Conservation (phyloP, 192 early-diverging fungal genomes). For the Coemansia sp. region DNA sequence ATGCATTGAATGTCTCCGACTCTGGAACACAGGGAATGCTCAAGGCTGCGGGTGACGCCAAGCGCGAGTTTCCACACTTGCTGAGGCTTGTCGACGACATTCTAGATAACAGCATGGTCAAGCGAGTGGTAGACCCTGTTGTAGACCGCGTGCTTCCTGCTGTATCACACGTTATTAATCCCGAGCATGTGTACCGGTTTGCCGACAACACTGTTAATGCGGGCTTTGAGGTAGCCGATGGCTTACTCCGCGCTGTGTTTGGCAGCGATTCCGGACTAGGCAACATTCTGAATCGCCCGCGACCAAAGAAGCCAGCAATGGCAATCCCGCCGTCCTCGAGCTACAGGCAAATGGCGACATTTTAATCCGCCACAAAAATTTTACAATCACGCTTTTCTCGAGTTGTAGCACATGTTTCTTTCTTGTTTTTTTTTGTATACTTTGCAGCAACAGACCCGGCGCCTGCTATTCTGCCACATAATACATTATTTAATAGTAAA, state of each 20-base stretch:
- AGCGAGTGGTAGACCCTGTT: slow-evolving; percentile 50
- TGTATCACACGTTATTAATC: slow-evolving; percentile 48
- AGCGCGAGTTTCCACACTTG: slow-evolving; percentile 53
- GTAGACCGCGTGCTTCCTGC: slow-evolving; percentile 53
- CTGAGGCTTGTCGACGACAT: slow-evolving; percentile 52
- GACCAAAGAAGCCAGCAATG: slow-evolving; percentile 54
- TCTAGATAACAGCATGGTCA: slow-evolving; percentile 44
- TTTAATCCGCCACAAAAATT: not conserved
- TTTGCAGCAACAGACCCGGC: slow-evolving; percentile 2
- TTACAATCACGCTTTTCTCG: not conserved
- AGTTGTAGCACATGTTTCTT: not conserved
- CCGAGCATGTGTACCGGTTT: slow-evolving; percentile 50
- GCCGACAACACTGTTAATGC: slow-evolving; percentile 55
- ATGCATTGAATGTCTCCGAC: slow-evolving; percentile 51
- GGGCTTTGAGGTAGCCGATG: slow-evolving; percentile 52
- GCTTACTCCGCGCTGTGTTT: slow-evolving; percentile 53
- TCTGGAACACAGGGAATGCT: slow-evolving; percentile 53
- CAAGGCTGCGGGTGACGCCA: slow-evolving; percentile 45
- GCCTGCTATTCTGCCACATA: slow-evolving; percentile 3
- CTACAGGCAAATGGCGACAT: slow-evolving; percentile 32
- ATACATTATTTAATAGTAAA: not conserved
- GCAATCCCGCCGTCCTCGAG: slow-evolving; percentile 28
- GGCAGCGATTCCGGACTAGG: slow-evolving; percentile 51
- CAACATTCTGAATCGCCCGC: slow-evolving; percentile 50
- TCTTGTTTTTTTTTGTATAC: not conserved